These are phyloP conservation scores for Saccharum spontaneum DNA, from an alignment of 176 grass and related monocot species.

Conservation along the genomic window DNA sequence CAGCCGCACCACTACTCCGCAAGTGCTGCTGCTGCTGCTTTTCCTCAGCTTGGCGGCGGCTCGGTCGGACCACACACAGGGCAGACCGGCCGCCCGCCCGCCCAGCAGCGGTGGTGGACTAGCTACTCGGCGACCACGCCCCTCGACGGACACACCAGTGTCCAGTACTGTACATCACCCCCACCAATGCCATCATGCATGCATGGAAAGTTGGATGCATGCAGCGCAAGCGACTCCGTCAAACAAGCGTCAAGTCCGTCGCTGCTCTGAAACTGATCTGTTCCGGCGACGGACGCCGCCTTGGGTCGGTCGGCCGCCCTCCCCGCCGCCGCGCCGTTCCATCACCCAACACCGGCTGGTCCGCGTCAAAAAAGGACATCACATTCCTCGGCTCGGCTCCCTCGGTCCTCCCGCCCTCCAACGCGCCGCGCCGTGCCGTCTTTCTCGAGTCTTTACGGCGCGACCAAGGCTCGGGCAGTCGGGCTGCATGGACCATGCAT, in stretches of 20 bases:
- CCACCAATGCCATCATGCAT: background rate
- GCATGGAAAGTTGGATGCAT: background rate
- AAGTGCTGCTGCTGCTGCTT: background rate
- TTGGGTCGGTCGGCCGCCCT: too few species aligned
- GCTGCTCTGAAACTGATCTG: background rate
- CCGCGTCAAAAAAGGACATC: background rate
- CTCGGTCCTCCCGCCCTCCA: background rate
- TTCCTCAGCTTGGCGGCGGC: background rate
- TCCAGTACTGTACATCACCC: too few species aligned
- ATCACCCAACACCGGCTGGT: background rate
- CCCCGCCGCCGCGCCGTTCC: background rate
- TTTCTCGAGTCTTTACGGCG: background rate
- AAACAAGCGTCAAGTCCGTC: background rate
- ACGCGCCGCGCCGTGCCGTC: background rate
- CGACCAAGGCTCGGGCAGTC: too few species aligned
- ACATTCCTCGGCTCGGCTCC: background rate
- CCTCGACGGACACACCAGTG: too few species aligned
- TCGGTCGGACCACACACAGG: background rate
- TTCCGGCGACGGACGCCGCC: background rate
- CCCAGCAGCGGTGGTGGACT: background rate
- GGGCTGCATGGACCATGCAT: background rate
- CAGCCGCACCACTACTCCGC: too few species aligned
- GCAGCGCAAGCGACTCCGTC: background rate
- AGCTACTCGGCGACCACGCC: too few species aligned
- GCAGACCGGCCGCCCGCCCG: too few species aligned